Evolutionary conservation across 1,284 basidiomycete species (phyloP), one percentile per base, ranked within the genome.

Genomic region (Blastosporella zonata): DNA sequence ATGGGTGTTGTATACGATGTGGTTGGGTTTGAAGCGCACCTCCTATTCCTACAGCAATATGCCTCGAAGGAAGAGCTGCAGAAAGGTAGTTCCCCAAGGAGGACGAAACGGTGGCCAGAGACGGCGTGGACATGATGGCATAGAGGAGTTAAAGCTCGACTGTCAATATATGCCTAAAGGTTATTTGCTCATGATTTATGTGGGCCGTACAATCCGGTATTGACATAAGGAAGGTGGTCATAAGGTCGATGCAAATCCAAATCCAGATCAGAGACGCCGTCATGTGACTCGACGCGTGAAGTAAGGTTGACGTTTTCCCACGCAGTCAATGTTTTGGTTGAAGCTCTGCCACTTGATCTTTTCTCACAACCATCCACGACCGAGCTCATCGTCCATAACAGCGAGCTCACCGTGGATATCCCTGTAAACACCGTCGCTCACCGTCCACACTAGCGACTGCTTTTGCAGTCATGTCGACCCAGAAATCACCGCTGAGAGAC

Each of bases 401-500:
- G 55, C 55, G 55, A 53, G 47, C 52, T 41, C 31, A 27, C 31
- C 20, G 31, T 31, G 13, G 15, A 21, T 27, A n/a, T 23, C 29
- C 25, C 5, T 27, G 5, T 10, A 5, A 27, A 27, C 5, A 31
- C 27, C 36, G 15, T 23, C 33, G 40, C 38, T 53, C 49, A 47
- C 33, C 48, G 21, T 46, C 35, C 15, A 15, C 6, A 12, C 29
- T 28, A 42, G 43, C 44, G 51, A 42, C 28, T 17, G 17, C n/a
- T 38, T 6, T 46, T 40, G 40, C 20, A 6, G 27, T 42, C 37
- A 71, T 71, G 70, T 62, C 69, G 42, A 62, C 59, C 44, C 65
- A 56, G 44, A 72, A 70, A 54, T 66, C 70, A 34, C 79, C 78
- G 23, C 65, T 82, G 53, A 72, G 77, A 51, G 84, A 85, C 58